phyloP scores from a whole-genome alignment of 2,329 filamentous ascomycete genomes.

The Hypoxylon sp. region DNA sequence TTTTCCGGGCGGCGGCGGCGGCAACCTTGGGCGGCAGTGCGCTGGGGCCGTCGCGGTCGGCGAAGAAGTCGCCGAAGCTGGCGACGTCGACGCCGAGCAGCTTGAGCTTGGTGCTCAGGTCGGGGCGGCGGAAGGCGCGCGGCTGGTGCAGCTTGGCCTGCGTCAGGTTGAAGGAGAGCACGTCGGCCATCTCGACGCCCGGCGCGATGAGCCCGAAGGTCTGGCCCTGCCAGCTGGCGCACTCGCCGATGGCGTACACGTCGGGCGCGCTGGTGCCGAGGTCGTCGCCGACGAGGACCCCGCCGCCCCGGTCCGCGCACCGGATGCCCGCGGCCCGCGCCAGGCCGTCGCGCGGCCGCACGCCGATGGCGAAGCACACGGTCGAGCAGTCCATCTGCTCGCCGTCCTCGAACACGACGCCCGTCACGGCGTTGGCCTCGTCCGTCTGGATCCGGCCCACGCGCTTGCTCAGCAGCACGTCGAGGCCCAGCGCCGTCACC shows the following conservation, averaged over 20 bases:
- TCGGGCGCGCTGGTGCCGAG: slow-evolving; percentile 74
- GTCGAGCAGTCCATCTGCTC: slow-evolving; percentile 79
- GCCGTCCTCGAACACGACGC: slow-evolving; percentile 82
- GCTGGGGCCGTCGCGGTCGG: slow-evolving; percentile 82
- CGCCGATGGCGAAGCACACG: slow-evolving; percentile 89
- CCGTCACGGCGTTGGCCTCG: slow-evolving; percentile 71
- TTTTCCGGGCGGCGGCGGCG: slow-evolving; percentile 50
- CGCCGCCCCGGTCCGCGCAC: slow-evolving; percentile 75
- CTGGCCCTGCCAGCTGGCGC: slow-evolving; percentile 86
- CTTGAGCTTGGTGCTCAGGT: slow-evolving; percentile 92
- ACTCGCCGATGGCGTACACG: slow-evolving; percentile 90
- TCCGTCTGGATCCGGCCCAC: slow-evolving; percentile 77
- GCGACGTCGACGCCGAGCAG: slow-evolving; percentile 89
- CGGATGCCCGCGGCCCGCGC: slow-evolving; percentile 73
- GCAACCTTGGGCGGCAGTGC: slow-evolving; percentile 67
- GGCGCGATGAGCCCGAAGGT: slow-evolving; percentile 90
- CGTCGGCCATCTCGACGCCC: slow-evolving; percentile 91
- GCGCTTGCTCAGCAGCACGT: slow-evolving; percentile 79
- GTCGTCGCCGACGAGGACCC: slow-evolving; percentile 73
- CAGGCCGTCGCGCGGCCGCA: slow-evolving; percentile 81
- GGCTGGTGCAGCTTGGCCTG: slow-evolving; percentile 76
- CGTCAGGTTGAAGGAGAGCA: slow-evolving; percentile 89
- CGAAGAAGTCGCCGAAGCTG: slow-evolving; percentile 93
- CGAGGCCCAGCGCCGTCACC: slow-evolving; percentile 78
- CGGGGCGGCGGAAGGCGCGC: slow-evolving; percentile 78